Evolutionary conservation across 2,329 filamentous ascomycete genomes (phyloP), one percentile per base, ranked within the genome.

Genomic region (Juglanconis oblonga): DNA sequence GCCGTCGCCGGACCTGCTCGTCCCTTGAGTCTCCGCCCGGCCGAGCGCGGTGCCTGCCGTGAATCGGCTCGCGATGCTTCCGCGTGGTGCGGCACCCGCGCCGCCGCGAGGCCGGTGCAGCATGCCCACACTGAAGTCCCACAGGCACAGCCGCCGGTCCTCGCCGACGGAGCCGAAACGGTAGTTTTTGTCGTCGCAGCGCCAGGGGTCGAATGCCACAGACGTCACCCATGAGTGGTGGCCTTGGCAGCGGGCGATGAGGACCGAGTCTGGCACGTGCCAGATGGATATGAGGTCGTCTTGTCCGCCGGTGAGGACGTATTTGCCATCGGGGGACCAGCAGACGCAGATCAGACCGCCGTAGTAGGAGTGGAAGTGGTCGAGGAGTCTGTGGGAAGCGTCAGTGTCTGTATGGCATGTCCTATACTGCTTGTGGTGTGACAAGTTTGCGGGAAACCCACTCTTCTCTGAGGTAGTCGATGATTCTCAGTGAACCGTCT

Each of bases 91-190:
- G 14, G 58, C 58, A 14, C 38, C 61, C 0, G 29, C 49, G 13
- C 55, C 61, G 4, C 58, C 88, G 76, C 94, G 94, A 24, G 95
- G 94, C 62, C 93, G 85, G 74, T 96, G 91, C 68, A 99, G 81
- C 94, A 98, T 98, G 67, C 92, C 92, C 47, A 97, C 92, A 66
- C 89, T 97, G 72, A 99, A 99, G 77, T 99, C 95, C 95, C 95
- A 99, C 11, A 99, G 79, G 61, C 97, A 85, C 17, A 99, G 79
- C 59, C 92, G 84, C 68, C 93, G 91, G 72, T 99, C 95, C 71
- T 98, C 94, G 13, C 94, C 95, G 1, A 99, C 94, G 68, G 92
- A 97, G 35, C 95, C 95, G 69, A 99, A 97, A 1, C 95, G 86
- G 75, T 99, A 99, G 68, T 92, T 98, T 67, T 90, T 87, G 71